Evolutionary conservation across 441 rosid genomes (phyloP), one percentile per base, ranked within the genome.

Genomic region (Theobroma grandiflorum): DNA sequence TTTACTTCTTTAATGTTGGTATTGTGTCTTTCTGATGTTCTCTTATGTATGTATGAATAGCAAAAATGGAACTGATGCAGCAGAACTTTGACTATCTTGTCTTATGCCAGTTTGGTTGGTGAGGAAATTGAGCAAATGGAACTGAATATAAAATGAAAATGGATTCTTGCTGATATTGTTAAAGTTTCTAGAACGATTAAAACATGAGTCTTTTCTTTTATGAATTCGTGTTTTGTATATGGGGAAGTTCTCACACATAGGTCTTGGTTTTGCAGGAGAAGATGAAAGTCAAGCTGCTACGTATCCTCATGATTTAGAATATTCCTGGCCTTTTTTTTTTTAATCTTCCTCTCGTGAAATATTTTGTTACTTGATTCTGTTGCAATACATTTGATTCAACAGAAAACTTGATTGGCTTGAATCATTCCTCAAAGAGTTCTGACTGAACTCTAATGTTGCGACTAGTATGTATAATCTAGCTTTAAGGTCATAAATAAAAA

Each of bases 201-300:
- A 68, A 52, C 2, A 11, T 20, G 6, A 12, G 11, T 55, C 4
- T 7, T 38, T 55, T 35, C 31, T 52, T 26, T 16, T 73, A 12
- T 73, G 35, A 38, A 20, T 57, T 73, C 26, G 7, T 73, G 20
- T 38, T 73, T 55, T 73, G 31, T 55, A 20, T 20, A 5, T 12
- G 37, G 64, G 37, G 16, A 53, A 20, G 37, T 73, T 73, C 76
- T 55, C 76, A 55, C 33, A 73, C n/a, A 37, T 20, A 20, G 45
- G 47, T 65, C 43, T 74, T 55, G 55, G 8, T 79, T 76, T 62
- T 87, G 84, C 88, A 86, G 90, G 86, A 47, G 75, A 80, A 65
- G 79, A 93, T 94, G 99, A 93, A 88, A 89, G 96, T 95, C 78
- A 93, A 94, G 87, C 80, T 94, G 75, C 84, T 95, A 84, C 94